phyloP scores from a whole-genome alignment of 2,329 filamentous ascomycete species.

The Dothideomycetes sp. region DNA sequence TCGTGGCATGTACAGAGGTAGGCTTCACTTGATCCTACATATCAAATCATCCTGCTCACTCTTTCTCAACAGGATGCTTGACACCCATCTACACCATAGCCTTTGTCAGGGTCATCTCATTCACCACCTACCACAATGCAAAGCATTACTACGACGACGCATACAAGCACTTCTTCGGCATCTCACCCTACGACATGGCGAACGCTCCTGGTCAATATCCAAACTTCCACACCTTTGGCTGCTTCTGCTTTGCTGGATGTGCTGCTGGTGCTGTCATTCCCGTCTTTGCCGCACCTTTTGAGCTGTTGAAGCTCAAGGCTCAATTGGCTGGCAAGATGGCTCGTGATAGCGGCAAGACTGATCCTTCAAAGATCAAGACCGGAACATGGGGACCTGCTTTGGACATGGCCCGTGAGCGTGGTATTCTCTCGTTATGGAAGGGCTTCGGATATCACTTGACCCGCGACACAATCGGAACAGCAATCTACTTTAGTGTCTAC shows the following conservation, averaged over 20 bases:
- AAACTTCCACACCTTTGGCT: constrained; percentile 60
- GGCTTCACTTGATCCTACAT: constrained; percentile 13
- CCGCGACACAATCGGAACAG: constrained; percentile 71
- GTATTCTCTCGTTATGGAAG: constrained; percentile 64
- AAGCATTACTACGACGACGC: constrained; percentile 64
- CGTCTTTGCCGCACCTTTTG: constrained; percentile 54
- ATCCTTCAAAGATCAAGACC: constrained; percentile 8
- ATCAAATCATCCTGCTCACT: constrained; percentile 8
- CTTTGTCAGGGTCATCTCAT: constrained; percentile 64
- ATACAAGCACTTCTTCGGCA: constrained; percentile 53
- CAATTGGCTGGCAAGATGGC: constrained; percentile 74
- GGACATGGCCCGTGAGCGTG: constrained; percentile 66
- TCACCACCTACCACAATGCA: constrained; percentile 67
- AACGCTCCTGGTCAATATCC: constrained; percentile 61
- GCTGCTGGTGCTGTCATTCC: constrained; percentile 73
- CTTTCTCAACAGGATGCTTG: constrained; percentile 47
- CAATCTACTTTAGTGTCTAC: constrained; percentile 82
- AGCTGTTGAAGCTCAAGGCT: constrained; percentile 79
- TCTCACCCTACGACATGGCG: constrained; percentile 63
- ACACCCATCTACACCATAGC: constrained; percentile 74
- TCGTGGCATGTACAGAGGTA: constrained; percentile 43
- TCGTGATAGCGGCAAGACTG: constrained; percentile 15
- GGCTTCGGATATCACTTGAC: constrained; percentile 71
- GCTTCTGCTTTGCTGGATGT: constrained; percentile 68
- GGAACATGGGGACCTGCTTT: constrained; percentile 47